A percentile compares a stretch with the other conserved stretches of the same genome.
Evolutionary conservation across 2,329 filamentous ascomycete species (phyloP).

Genomic region (Aspergillus oerlinghausenensis): DNA sequence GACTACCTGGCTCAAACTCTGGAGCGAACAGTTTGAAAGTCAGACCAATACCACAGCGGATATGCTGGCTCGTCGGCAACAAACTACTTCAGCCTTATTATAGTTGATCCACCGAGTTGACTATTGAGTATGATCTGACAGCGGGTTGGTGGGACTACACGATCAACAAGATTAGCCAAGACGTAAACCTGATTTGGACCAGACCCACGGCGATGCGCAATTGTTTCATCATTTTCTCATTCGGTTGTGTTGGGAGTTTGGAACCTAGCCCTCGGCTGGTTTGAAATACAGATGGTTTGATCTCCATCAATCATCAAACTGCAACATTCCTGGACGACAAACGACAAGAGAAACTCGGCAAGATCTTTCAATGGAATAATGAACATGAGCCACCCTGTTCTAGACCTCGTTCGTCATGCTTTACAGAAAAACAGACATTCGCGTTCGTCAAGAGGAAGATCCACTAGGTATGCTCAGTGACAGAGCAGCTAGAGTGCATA

Average conservation of each 20-base stretch:
- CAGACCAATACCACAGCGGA: too few relatives aligned
- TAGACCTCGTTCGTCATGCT: not conserved
- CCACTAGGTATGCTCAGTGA: conserved; percentile 1
- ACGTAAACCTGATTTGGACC: not conserved
- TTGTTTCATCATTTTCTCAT: not conserved
- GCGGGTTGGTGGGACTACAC: not conserved
- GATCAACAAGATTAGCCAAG: not conserved
- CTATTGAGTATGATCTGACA: not conserved
- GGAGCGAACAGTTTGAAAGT: too few relatives aligned
- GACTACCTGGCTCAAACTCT: too few relatives aligned
- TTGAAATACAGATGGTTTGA: not conserved
- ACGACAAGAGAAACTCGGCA: not conserved
- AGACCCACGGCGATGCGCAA: not conserved
- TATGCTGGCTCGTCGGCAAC: too few relatives aligned
- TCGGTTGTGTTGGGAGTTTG: not conserved
- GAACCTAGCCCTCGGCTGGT: not conserved
- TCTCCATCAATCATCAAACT: not conserved
- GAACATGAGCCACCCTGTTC: conserved; percentile 4
- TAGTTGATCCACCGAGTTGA: not conserved
- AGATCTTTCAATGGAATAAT: not conserved
- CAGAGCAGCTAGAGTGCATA: not conserved
- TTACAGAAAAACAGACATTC: not conserved
- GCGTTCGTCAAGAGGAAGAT: not conserved
- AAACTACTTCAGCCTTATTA: not conserved
- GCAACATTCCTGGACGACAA: not conserved